Percentiles rank a stretch among this genome's conserved stretches.
Evolutionary conservation across 805 yeast species (phyloP).

Genomic region (Clavispora vitiphila): DNA sequence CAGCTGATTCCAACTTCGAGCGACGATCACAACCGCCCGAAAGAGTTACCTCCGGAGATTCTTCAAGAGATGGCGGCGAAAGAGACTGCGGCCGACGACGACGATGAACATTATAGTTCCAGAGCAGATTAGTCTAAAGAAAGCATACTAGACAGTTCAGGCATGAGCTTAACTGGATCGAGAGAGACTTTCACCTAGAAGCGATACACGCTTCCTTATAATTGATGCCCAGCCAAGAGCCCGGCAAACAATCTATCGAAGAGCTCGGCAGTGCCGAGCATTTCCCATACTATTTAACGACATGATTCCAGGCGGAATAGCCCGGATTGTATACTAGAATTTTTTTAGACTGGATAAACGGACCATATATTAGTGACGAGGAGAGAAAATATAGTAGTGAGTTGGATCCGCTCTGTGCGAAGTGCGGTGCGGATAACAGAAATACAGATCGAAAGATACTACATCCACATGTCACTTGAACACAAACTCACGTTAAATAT

Average conservation of each 20-base stretch:
- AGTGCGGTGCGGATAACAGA: background rate
- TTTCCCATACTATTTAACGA: background rate
- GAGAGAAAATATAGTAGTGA: too few species aligned
- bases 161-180: constrained; percentile 1
- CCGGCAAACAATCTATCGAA: background rate
- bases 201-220: background rate
- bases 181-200: background rate
- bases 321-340: constrained; percentile 1
- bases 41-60: too few species aligned
- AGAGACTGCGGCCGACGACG: background rate
- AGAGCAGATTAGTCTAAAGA: background rate
- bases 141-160: background rate
- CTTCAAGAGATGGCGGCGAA: too few species aligned
- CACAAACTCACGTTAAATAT: constrained; percentile 38
- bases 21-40: constrained; percentile 7
- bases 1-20: constrained; percentile 7
- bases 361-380: background rate
- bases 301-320: constrained; percentile 2
- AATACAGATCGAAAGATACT: background rate
- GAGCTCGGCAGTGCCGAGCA: background rate
- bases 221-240: background rate
- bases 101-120: background rate
- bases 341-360: background rate
- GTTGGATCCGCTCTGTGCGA: too few species aligned
- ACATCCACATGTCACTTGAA: constrained; percentile 6